phyloP scores from a whole-genome alignment of 768 basidiomycete genomes.

The Lenzites betulinus region DNA sequence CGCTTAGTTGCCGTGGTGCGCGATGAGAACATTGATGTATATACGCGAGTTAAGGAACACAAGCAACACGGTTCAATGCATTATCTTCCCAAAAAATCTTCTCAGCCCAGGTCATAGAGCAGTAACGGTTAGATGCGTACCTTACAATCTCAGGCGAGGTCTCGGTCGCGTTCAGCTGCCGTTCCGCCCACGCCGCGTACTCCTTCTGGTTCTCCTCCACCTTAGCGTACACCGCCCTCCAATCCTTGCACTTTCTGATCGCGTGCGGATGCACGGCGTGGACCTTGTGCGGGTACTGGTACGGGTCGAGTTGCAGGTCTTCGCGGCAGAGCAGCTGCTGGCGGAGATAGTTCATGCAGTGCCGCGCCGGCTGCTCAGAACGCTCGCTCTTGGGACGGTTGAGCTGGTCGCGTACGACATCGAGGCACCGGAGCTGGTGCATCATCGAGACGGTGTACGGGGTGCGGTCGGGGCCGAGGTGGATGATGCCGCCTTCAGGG shows the following conservation, averaged over 20 bases:
- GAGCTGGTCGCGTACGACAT: slow-evolving; percentile 20
- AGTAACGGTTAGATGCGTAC: no score
- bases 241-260: slow-evolving; percentile 24
- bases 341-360: slow-evolving; percentile 44
- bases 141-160: not conserved
- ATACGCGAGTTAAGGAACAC: no score
- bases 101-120: no score
- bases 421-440: slow-evolving; percentile 37
- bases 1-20: no score
- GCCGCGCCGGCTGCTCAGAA: slow-evolving; percentile 22
- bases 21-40: no score
- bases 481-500: slow-evolving; percentile 28
- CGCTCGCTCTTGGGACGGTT: not conserved
- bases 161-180: not conserved
- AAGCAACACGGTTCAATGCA: no score
- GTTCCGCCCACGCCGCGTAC: slow-evolving; percentile 1
- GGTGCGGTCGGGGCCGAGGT: slow-evolving; percentile 25
- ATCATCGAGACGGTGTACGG: slow-evolving; percentile 42
- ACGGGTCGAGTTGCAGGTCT: slow-evolving; percentile 36
- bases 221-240: slow-evolving; percentile 26
- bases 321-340: slow-evolving; percentile 41
- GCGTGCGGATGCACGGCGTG: slow-evolving; percentile 12
- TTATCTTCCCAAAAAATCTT: no score
- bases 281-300: slow-evolving; percentile 16
- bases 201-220: slow-evolving; percentile 22